Evolutionary conservation across 1,139 yeast genomes (phyloP), one percentile per base, ranked within the genome.

Genomic region (Hemisphaericaspora subhashii): DNA sequence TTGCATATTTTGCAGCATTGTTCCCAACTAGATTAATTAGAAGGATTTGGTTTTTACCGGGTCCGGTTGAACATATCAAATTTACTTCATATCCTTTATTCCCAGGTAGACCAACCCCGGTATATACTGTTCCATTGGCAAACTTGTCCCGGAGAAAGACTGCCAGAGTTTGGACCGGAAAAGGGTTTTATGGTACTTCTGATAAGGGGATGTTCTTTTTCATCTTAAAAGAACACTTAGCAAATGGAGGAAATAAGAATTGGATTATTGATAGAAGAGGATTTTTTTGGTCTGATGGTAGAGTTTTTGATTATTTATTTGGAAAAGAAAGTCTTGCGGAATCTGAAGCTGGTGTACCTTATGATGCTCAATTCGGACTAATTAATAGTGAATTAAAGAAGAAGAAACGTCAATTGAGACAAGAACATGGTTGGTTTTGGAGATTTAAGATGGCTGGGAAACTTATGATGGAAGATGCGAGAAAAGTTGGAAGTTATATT

Each of bases 211-310:
- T 86, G 42, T 86, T 86, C 58, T 82, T 83, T 68, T 85, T 86
- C 57, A 77, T 84, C 31, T 62, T 87, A 45, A 80, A 77, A 57
- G 92, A 86, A 53, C 41, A 54, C 3, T 50, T 54, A 14, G 43
- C 48, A 7, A 64, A 67, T 37, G 68, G 70, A 42, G 47, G 45
- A 21, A 39, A 40, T n/a, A 68, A 77, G 36, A 87, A 84, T 35
- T 86, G 92, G 89, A 68, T 86, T 14, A 83, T 86, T 16, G 95
- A 87, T 57, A 71, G 96, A 48, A 83, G 81, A 53, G 95, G 95
- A 13, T 86, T 68, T 71, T 87, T 86, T 64, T 87, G 95, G 95
- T 88, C 92, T 24, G 95, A 87, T 58, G 96, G 95, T 6, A 71
- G 95, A 43, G 85, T 87, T 2, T 84, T 83, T 62, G 96, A 87